Conservation (phyloP, 495 filamentous ascomycete genomes). For the Penicillium turbatum region DNA sequence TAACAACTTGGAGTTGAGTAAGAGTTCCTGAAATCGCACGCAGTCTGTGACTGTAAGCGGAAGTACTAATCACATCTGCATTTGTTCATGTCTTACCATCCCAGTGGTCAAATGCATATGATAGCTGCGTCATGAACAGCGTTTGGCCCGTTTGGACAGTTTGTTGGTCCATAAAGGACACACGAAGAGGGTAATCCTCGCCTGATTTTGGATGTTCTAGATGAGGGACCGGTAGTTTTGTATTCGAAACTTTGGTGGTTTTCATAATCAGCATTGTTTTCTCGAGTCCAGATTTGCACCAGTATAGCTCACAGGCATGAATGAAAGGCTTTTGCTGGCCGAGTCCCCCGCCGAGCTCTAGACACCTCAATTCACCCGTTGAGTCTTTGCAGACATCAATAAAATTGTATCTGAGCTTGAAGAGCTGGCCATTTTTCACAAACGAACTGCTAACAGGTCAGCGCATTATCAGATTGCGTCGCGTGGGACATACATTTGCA, state of each 20-base stretch:
- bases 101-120: constrained; percentile 46
- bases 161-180: constrained; percentile 46
- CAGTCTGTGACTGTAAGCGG: constrained; percentile 30
- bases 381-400: constrained; percentile 44
- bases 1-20: constrained; percentile 39
- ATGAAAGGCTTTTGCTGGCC: constrained; percentile 41
- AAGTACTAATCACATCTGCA: too few species aligned
- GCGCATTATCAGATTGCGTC: background rate
- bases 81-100: too few species aligned
- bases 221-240: constrained; percentile 42
- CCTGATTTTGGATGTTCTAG: constrained; percentile 41
- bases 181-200: constrained; percentile 33
- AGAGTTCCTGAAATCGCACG: constrained; percentile 42
- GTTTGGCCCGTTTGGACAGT: constrained; percentile 41
- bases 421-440: constrained; percentile 35
- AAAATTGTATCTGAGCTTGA: constrained; percentile 41
- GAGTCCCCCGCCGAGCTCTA: constrained; percentile 39
- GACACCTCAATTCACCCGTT: constrained; percentile 34
- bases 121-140: constrained; percentile 41
- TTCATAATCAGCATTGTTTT: background rate
- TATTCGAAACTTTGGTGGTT: constrained; percentile 33
- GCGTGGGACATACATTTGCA: constrained; percentile 42
- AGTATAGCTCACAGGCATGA: constrained; percentile 36
- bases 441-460: constrained; percentile 31
- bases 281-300: background rate